A percentile compares a stretch with the other conserved stretches of the same genome.
These are phyloP conservation scores for Micractinium conductrix DNA, from an alignment of 139 green algal species.

Conservation along the genomic window DNA sequence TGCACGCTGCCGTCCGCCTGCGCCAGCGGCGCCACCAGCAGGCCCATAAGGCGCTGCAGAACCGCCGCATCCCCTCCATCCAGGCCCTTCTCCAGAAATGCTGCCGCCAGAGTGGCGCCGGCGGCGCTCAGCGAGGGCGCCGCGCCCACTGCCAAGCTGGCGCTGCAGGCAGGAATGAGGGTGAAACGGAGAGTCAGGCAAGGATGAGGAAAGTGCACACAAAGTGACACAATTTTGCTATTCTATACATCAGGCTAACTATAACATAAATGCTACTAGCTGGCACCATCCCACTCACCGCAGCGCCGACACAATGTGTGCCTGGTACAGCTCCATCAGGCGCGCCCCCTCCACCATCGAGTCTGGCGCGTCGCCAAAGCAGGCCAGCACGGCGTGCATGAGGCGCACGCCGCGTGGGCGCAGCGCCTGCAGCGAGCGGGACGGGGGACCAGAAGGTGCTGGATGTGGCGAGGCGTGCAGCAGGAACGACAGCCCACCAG, in stretches of 20 bases:
- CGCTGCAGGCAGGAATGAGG: background rate
- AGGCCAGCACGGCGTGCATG: slow-evolving; percentile 54
- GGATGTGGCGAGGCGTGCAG: too few relatives aligned
- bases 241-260: too few relatives aligned
- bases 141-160: slow-evolving; percentile 46
- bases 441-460: too few relatives aligned
- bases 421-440: slow-evolving; percentile 66
- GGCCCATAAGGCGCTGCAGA: slow-evolving; percentile 71
- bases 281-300: slow-evolving; percentile 21
- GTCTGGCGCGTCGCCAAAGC: slow-evolving; percentile 68
- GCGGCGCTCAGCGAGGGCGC: slow-evolving; percentile 58
- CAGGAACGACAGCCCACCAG: too few relatives aligned
- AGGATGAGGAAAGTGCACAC: background rate
- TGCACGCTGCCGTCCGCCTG: slow-evolving; percentile 28
- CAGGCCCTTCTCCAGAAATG: slow-evolving; percentile 71
- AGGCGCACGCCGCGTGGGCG: slow-evolving; percentile 66
- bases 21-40: slow-evolving; percentile 64
- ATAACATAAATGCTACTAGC: background rate
- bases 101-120: slow-evolving; percentile 68
- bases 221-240: too few relatives aligned
- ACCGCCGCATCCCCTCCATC: slow-evolving; percentile 59
- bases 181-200: background rate
- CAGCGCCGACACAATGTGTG: slow-evolving; percentile 80
- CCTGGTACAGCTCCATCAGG: slow-evolving; percentile 85
- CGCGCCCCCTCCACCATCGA: slow-evolving; percentile 54